A percentile compares a stretch with the other conserved stretches of the same genome.
Evolutionary conservation across 2,329 filamentous ascomycete species (phyloP).

Genomic region (Pezicula carpinea): DNA sequence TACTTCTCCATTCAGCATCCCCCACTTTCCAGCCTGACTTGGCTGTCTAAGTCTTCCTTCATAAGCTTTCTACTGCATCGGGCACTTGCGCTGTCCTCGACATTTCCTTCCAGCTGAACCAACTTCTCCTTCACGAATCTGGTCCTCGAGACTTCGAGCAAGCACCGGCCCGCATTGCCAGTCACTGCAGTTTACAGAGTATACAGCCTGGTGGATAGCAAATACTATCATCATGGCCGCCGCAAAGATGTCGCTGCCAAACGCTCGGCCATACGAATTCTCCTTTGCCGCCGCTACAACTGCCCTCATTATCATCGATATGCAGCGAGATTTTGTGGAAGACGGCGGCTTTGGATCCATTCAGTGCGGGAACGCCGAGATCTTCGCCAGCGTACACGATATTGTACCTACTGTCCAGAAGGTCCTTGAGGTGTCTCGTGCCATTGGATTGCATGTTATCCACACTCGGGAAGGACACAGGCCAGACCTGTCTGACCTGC

Average conservation of each 20-base stretch:
- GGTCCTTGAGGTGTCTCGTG: conserved; percentile 39
- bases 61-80: no score
- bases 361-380: conserved; percentile 40
- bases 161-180: no score
- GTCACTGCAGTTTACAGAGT: no score
- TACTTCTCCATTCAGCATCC: no score
- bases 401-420: conserved; percentile 39
- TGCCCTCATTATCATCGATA: conserved; percentile 49
- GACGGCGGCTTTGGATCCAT: conserved; percentile 46
- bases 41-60: no score
- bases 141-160: no score
- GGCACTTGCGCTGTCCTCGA: no score
- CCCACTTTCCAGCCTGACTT: no score
- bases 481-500: conserved; percentile 49
- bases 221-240: conserved; percentile 10
- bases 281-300: conserved; percentile 41
- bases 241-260: conserved; percentile 19
- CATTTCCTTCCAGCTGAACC: no score
- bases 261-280: conserved; percentile 41
- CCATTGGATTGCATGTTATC: conserved; percentile 36
- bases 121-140: no score
- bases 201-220: not conserved
- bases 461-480: conserved; percentile 51
- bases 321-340: conserved; percentile 50
- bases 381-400: conserved; percentile 34